phyloP scores from a whole-genome alignment of 345 rosid genomes.

The Brassica napus region DNA sequence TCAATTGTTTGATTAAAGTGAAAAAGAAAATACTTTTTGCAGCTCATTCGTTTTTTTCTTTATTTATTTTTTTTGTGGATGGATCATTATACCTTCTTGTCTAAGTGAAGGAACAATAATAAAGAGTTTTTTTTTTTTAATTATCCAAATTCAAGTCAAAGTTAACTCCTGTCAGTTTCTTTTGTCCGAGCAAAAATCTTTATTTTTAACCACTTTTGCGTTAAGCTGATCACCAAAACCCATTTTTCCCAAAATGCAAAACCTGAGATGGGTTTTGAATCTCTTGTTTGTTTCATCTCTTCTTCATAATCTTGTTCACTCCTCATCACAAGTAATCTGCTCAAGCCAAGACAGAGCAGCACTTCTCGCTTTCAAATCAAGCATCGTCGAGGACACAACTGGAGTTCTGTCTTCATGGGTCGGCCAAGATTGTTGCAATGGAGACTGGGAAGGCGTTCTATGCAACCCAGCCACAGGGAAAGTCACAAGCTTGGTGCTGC shows the following conservation, averaged over 20 bases:
- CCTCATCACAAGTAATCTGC: constrained; percentile 45
- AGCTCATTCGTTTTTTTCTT: not conserved
- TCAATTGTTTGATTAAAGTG: constrained; percentile 21
- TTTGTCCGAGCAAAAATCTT: constrained; percentile 28
- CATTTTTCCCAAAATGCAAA: constrained; percentile 65
- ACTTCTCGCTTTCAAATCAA: constrained; percentile 76
- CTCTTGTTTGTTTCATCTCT: constrained; percentile 49
- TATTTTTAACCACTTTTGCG: constrained; percentile 36
- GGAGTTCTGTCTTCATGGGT: constrained; percentile 71
- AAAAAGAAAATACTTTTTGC: constrained; percentile 32
- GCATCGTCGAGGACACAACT: constrained; percentile 67
- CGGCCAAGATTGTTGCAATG: constrained; percentile 72
- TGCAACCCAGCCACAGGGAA: constrained; percentile 70
- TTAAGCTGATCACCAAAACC: constrained; percentile 48
- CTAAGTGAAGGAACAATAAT: constrained; percentile 58
- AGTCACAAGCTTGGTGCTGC: constrained; percentile 61
- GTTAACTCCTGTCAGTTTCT: constrained; percentile 35
- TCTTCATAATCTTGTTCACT: constrained; percentile 33
- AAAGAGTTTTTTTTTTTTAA: constrained; percentile 30
- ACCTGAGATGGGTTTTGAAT: constrained; percentile 54
- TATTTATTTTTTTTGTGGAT: not conserved
- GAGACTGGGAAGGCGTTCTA: constrained; percentile 90
- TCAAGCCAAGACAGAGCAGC: constrained; percentile 67
- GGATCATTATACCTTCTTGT: constrained; percentile 73
- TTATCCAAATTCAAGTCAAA: constrained; percentile 42